These are phyloP conservation scores for Chloroidium sp. DNA, from an alignment of 163 green algal species.

Conservation along the genomic window DNA sequence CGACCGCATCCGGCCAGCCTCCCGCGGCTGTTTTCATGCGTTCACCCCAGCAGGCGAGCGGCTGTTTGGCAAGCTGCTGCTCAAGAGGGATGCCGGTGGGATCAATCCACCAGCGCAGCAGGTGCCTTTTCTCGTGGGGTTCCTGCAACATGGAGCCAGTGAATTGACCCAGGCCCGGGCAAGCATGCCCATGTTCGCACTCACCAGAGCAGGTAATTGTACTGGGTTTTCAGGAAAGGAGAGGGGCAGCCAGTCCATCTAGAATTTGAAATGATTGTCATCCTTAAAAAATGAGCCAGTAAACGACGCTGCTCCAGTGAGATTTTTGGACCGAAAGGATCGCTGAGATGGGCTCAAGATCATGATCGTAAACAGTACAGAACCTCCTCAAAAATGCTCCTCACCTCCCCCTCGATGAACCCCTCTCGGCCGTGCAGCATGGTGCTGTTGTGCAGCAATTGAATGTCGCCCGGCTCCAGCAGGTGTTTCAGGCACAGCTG, in stretches of 20 bases:
- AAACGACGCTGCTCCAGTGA: too few species aligned
- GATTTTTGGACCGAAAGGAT: too few species aligned
- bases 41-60: neutral
- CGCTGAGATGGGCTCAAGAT: too few species aligned
- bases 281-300: too few species aligned
- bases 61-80: neutral
- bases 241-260: too few species aligned
- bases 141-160: neutral
- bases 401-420: constrained; percentile 8
- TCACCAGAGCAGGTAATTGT: too few species aligned
- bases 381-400: too few species aligned
- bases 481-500: constrained; percentile 53
- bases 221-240: too few species aligned
- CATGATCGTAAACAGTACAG: too few species aligned
- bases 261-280: too few species aligned
- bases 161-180: too few species aligned
- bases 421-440: constrained; percentile 50
- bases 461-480: constrained; percentile 71
- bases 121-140: constrained; percentile 49
- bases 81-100: constrained; percentile 4
- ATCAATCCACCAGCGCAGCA: constrained; percentile 72
- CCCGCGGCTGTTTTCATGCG: neutral
- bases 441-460: constrained; percentile 77
- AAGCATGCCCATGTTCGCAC: too few species aligned
- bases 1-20: neutral